Evolutionary conservation across 1,284 basidiomycete genomes (phyloP).

Genomic region (Moesziomyces antarcticus): DNA sequence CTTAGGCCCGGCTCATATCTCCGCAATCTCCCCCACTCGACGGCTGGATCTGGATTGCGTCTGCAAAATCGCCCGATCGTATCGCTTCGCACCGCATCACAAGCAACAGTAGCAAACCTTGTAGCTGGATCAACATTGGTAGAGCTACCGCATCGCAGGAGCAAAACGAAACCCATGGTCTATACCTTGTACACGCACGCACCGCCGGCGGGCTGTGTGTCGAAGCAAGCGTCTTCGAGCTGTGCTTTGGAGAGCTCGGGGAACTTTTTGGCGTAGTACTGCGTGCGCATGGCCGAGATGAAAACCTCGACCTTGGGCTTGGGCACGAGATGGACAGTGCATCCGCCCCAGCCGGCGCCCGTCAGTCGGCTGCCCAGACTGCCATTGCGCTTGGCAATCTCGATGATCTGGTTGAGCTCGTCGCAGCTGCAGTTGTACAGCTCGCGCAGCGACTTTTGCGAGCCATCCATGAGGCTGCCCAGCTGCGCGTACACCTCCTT

Average conservation of each 20-base stretch:
- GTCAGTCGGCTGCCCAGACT: conserved; percentile 60
- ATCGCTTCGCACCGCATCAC: no score
- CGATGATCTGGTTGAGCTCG: conserved; percentile 59
- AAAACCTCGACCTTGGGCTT: conserved; percentile 49
- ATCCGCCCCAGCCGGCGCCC: conserved; percentile 67
- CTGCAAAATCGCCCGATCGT: no score
- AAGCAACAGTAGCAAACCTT: no score
- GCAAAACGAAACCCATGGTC: no score
- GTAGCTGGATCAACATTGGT: no score
- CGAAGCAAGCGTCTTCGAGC: conserved; percentile 58
- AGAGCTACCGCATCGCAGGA: no score
- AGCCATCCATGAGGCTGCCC: conserved; percentile 59
- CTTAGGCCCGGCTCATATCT: no score
- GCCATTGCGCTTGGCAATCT: conserved; percentile 59
- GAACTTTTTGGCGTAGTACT: conserved; percentile 52
- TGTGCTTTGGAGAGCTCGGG: conserved; percentile 41
- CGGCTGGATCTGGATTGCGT: no score
- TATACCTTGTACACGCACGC: conserved; percentile 59
- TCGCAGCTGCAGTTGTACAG: conserved; percentile 61
- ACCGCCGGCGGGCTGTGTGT: conserved; percentile 62
- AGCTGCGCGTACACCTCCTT: conserved; percentile 47
- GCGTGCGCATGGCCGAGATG: conserved; percentile 45
- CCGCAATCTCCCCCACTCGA: no score
- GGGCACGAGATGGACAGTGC: conserved; percentile 64
- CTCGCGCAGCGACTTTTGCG: conserved; percentile 55